Evolutionary conservation across 2,329 filamentous ascomycete species (phyloP), one percentile per base, ranked within the genome.

Genomic region (Diplodia seriata): DNA sequence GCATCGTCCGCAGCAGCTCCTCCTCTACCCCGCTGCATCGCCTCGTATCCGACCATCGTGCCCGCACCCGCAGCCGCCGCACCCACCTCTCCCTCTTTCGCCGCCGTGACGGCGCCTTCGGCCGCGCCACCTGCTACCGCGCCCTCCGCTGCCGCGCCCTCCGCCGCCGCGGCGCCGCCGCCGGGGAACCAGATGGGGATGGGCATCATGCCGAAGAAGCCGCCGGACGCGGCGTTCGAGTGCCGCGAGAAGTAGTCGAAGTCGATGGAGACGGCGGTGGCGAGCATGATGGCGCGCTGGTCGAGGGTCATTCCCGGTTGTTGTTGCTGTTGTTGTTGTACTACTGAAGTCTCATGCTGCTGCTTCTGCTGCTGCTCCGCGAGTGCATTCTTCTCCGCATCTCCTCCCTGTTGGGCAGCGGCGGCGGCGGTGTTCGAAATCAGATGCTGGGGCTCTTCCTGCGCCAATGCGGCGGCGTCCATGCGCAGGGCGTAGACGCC

Each of bases 161-260:
- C 75, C 18, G 72, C 74, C 4, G 69, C 73, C 4, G 71, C 74
- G 20, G 77, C 78, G 18, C 75, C 72, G 61, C 88, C 73, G 14
- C 65, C 65, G 0, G 87, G 87, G 74, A 89, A 72, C 23, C 86
- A 87, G 76, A 88, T 81, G 49, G 76, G 76, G 71, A 73, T 74
- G 83, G 81, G 1, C 69, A 78, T 73, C 69, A 78, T 73, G 7
- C 70, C 66, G 71, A n/a, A n/a, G 43, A 84, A 80, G 53, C 83
- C 75, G 18, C 82, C 77, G 18, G 31, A 33, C 31, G 69, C 78
- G 11, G 81, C 81, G 20, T 79, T 76, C 65, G 85, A 87, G 70
- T 89, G 86, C 1, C 87, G 81, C 68, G 86, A 89, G 78, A 90
- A 90, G 76, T 90, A 90, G 74, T 90, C 88, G 69, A 89, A 90